Base-by-base conservation (phyloP, 805 yeast genomes). In the Hanseniaspora hatyaiensis region DNA sequence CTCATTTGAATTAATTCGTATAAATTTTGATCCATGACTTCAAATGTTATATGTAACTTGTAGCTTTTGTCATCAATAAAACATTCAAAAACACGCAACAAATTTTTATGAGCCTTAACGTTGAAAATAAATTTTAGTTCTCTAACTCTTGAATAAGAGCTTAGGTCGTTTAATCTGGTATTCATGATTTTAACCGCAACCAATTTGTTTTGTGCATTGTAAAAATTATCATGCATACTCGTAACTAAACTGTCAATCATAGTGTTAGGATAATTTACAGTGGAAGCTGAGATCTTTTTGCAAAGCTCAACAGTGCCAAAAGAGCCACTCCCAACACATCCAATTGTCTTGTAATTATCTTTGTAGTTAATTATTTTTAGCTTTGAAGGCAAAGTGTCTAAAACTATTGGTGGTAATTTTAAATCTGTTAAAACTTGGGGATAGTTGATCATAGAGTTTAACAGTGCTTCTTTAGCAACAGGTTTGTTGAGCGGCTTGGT, bases 101-200 rank as follows among this genome's bases (percentile, higher is more conserved):
- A 65, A 54, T 78, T 75, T 19, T 73, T 73, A 63, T 86, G 94
- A 1, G 83, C 70, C 1, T 84, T 79, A 19, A 87, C 73, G 0
- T 81, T 64, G 24, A 78, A 61, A 23, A 82, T 78, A 59, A 83
- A 82, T 52, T 67, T 70, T 16, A 82, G 67, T 59, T 83, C 94
- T 54, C 81, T 78, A 6, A 79, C 78, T 49, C 68, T 66, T 9
- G 71, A 64, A 53, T 77, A 77, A 50, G 75, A 79, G 49, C 73
- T 74, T 38, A 78, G 61, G n/a, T 71, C 60, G 2, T 68, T 59
- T 40, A 78, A 60, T 50, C 71, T 66, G 51, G 73, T 72, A 50
- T 74, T 75, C 82, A 88, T 79, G 5, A 83, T 78, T 60, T 88
- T 88, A 47, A 88, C 74, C 2, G 97, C 97, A 40, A 86, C 94